Evolutionary conservation across 306 rosid species (phyloP).

Genomic region (Prunus fruticosa): DNA sequence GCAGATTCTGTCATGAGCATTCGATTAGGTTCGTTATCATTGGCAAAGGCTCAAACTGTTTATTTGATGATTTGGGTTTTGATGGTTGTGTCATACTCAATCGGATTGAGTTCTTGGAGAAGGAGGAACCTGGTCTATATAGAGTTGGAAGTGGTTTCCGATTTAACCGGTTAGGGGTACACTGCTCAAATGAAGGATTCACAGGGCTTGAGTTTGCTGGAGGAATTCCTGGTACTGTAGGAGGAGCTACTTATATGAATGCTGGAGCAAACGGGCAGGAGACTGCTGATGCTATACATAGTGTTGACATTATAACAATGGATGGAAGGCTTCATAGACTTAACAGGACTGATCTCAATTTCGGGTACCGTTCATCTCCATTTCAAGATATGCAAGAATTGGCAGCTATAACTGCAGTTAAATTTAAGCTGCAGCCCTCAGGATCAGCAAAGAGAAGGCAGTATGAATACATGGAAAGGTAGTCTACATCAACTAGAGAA

Average conservation of each 20-base stretch:
- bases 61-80: slow-evolving; percentile 33
- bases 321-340: slow-evolving; percentile 21
- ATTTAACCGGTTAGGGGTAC: slow-evolving; percentile 21
- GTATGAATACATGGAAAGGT: slow-evolving; percentile 23
- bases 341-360: slow-evolving; percentile 15
- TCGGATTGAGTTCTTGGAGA: slow-evolving; percentile 31
- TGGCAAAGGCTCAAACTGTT: slow-evolving; percentile 37
- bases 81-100: slow-evolving; percentile 37
- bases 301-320: slow-evolving; percentile 19
- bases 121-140: slow-evolving; percentile 14
- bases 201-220: slow-evolving; percentile 34
- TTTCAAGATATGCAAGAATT: slow-evolving; percentile 30
- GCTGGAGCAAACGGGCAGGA: slow-evolving; percentile 43
- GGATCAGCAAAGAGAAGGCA: slow-evolving; percentile 15
- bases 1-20: slow-evolving; percentile 34
- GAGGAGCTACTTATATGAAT: slow-evolving; percentile 34
- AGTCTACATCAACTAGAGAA: background rate
- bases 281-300: slow-evolving; percentile 21
- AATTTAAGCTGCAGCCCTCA: slow-evolving; percentile 21
- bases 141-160: slow-evolving; percentile 37
- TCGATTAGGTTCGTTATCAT: slow-evolving; percentile 20
- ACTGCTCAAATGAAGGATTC: slow-evolving; percentile 34
- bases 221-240: slow-evolving; percentile 36
- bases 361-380: slow-evolving; percentile 28
- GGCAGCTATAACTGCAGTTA: slow-evolving; percentile 32